Evolutionary conservation across 192 early-diverging fungal species (phyloP).

Genomic region (Gigaspora rosea): DNA sequence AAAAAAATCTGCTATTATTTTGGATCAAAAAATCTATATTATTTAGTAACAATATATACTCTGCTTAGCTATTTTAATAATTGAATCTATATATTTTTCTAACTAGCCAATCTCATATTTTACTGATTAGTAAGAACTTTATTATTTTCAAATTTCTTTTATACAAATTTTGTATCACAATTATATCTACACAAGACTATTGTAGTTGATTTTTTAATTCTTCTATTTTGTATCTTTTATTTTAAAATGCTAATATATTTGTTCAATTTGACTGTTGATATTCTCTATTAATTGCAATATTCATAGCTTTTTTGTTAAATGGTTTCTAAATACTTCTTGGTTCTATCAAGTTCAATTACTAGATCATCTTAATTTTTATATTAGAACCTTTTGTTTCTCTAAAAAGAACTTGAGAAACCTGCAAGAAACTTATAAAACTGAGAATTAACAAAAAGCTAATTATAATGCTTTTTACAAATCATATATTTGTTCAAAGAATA

Average conservation of each 20-base stretch:
- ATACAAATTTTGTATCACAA: not conserved
- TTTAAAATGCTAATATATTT: not conserved
- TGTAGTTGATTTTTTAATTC: not conserved
- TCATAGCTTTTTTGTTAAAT: not conserved
- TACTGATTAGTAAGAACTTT: not conserved
- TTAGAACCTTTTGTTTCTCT: not conserved
- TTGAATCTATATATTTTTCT: too few species aligned
- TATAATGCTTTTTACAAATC: constrained; percentile 12
- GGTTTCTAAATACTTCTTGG: not conserved
- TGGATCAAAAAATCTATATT: too few species aligned
- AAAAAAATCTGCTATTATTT: too few species aligned
- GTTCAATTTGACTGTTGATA: too few species aligned
- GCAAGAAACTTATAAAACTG: not conserved
- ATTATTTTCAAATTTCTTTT: not conserved
- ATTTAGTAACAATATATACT: too few species aligned
- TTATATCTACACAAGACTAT: not conserved
- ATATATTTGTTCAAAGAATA: constrained; percentile 2
- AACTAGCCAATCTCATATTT: too few species aligned
- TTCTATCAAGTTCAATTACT: not conserved
- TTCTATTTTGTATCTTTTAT: constrained; percentile 1
- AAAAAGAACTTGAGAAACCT: not conserved
- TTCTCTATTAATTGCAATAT: not conserved
- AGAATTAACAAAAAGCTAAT: too few species aligned
- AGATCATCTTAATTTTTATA: not conserved
- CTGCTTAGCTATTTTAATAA: too few species aligned